phyloP scores from a whole-genome alignment of 495 filamentous ascomycete species.

The Astrothelium subdiscretum region DNA sequence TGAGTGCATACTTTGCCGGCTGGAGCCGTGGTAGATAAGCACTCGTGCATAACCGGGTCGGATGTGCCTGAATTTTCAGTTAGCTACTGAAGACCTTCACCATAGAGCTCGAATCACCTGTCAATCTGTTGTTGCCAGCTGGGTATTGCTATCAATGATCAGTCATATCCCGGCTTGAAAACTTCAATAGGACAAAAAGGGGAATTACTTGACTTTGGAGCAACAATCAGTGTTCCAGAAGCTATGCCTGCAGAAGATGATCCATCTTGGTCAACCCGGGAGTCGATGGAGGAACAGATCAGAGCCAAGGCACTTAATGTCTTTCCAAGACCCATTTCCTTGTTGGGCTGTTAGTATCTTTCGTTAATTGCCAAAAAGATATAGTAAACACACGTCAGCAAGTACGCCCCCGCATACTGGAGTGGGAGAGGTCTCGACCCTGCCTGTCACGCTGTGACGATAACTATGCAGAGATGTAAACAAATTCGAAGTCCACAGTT shows the following conservation, averaged over 20 bases:
- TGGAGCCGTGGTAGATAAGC: constrained; percentile 59
- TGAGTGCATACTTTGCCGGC: constrained; percentile 52
- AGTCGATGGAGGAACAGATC: constrained; percentile 47
- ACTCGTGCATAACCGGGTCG: background rate
- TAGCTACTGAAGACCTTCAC: background rate
- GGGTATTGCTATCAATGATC: constrained; percentile 7
- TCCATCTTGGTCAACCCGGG: constrained; percentile 13
- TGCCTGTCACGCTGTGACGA: constrained; percentile 13
- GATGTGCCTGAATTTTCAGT: background rate
- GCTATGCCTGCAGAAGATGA: background rate
- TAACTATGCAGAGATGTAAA: background rate
- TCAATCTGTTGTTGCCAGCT: constrained; percentile 12
- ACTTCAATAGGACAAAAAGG: background rate
- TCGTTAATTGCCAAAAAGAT: background rate
- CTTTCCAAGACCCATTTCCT: constrained; percentile 88
- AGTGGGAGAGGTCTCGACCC: constrained; percentile 5
- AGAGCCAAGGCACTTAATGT: constrained; percentile 81
- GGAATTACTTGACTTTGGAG: constrained; percentile 19
- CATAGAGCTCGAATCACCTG: constrained; percentile 1
- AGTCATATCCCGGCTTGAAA: background rate
- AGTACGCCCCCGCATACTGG: constrained; percentile 22
- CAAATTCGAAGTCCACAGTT: background rate
- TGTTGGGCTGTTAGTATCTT: background rate
- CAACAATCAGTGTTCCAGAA: constrained; percentile 16
- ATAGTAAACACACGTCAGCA: constrained; percentile 16